Conservation (phyloP, 495 filamentous ascomycete genomes). For the Neurospora sp. region DNA sequence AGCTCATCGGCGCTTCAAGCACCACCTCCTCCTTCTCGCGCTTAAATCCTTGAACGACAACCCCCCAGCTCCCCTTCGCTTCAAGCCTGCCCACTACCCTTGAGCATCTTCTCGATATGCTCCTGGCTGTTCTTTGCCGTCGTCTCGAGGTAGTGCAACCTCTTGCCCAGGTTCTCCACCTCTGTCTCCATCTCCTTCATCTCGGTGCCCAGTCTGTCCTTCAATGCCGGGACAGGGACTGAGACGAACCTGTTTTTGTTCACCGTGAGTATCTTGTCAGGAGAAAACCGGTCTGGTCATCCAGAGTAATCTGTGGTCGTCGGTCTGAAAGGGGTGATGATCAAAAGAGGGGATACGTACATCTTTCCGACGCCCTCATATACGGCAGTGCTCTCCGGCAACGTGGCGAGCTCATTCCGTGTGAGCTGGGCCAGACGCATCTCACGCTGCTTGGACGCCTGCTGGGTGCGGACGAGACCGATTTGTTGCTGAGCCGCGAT, state of each 20-base stretch:
- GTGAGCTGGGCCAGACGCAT: constrained; percentile 84
- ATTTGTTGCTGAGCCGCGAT: constrained; percentile 86
- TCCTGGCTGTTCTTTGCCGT: constrained; percentile 87
- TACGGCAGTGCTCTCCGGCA: constrained; percentile 71
- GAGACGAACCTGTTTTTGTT: constrained; percentile 66
- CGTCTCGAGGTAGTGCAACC: constrained; percentile 86
- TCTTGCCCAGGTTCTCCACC: constrained; percentile 72
- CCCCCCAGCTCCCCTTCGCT: not conserved
- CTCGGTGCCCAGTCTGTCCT: constrained; percentile 67
- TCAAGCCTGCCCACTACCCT: constrained; percentile 21
- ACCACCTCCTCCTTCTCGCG: not conserved
- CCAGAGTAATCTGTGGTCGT: constrained; percentile 1
- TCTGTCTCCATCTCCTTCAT: constrained; percentile 66
- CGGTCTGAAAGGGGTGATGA: not conserved
- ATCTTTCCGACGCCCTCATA: constrained; percentile 98
- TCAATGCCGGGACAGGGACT: constrained; percentile 59
- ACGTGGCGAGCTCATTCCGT: constrained; percentile 61
- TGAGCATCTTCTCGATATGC: constrained; percentile 74
- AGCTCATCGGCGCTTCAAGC: not conserved
- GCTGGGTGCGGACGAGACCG: constrained; percentile 72
- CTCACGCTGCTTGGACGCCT: constrained; percentile 78
- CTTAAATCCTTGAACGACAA: not conserved
- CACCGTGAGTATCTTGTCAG: not conserved
- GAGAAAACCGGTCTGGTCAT: not conserved
- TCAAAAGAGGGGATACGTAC: constrained; percentile 38